A percentile compares a stretch with the other conserved stretches of the same genome.
These are phyloP conservation scores for Melocanna baccifera DNA, from an alignment of 176 grass and related monocot species.

Conservation along the genomic window DNA sequence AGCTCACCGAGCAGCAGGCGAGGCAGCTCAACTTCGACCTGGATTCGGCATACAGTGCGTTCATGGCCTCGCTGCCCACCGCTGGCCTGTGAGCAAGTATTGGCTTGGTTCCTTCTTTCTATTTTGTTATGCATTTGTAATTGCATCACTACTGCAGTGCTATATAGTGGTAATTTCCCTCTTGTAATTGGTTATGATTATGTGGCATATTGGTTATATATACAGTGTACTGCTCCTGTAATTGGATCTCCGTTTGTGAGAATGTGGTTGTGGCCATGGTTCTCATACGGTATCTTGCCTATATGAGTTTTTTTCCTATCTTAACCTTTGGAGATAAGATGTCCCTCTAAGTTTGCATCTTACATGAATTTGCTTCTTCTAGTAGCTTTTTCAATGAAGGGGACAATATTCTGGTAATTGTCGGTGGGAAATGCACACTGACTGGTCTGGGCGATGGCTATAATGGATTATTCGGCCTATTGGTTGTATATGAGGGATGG, in stretches of 20 bases:
- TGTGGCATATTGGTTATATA: background rate
- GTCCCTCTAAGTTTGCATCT: background rate
- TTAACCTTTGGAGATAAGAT: background rate
- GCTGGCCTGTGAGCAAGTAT: conserved; percentile 40
- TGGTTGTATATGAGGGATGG: background rate
- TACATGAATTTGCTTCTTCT: background rate
- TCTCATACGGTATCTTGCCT: background rate
- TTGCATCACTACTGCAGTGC: background rate
- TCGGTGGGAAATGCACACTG: background rate
- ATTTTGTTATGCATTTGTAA: background rate
- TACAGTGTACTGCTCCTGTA: background rate
- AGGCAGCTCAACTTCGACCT: conserved; percentile 94
- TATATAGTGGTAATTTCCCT: background rate
- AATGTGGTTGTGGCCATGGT: background rate
- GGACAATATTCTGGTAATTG: background rate
- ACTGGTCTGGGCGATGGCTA: background rate
- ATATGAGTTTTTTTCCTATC: background rate
- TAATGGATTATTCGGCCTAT: background rate
- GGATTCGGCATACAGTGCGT: conserved; percentile 75
- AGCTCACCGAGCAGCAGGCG: conserved; percentile 90
- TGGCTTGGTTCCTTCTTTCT: background rate
- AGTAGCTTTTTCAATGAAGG: background rate
- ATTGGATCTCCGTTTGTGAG: background rate
- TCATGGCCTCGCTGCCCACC: conserved; percentile 85
- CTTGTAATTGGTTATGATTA: background rate